Base-by-base conservation (phyloP, 169 alveolate genomes). In the Toxoplasma gondii region DNA sequence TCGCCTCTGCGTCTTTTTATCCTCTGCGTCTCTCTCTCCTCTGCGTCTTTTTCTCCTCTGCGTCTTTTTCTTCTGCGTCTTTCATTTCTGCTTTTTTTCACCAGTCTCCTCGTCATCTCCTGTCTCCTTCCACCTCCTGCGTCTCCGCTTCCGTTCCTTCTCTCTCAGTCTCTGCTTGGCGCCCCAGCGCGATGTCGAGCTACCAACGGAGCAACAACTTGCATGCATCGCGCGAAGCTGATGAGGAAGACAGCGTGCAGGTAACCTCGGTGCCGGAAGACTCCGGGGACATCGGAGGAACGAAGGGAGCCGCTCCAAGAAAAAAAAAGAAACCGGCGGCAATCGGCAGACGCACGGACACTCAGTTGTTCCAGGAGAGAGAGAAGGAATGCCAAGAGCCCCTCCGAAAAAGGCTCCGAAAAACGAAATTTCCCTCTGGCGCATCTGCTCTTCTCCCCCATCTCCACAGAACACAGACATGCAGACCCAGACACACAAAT, bases 211-310 rank as follows among this genome's bases (percentile, higher is more conserved):
- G 38, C 41, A 4, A 69, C 41, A 10, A 69, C 34, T 4, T 5
- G 81, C 81, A 69, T 9, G 41, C 36, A 9, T 4, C 81, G 10
- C 81, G 38, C 31, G n/a, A 69, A 9, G 81, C 81, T 9, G 81
- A 69, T 9, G 81, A 69, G 81, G 81, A 69, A n/a, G 81, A 69
- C 81, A 24, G 38, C 41, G 81, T 69, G 81, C 81, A 69, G 81
- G 81, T 69, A 17, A 4, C 34, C 81, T n/a, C 31, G 81, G 10
- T 4, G 81, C 58, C 12, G 58, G 12, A 49, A 49, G 58, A 49
- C 22, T 12, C 22, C 4, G 58, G 58, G 12, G 12, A 49, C 58
- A 12, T 49, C 58, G 22, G 12, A 49, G 12, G 58, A 12, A 49
- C 12, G 58, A 12, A 49, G 12, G 58, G 58, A 49, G 58, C 58